Base-by-base conservation (phyloP, 805 yeast genomes). In the Kazachstania bromeliacearum region DNA sequence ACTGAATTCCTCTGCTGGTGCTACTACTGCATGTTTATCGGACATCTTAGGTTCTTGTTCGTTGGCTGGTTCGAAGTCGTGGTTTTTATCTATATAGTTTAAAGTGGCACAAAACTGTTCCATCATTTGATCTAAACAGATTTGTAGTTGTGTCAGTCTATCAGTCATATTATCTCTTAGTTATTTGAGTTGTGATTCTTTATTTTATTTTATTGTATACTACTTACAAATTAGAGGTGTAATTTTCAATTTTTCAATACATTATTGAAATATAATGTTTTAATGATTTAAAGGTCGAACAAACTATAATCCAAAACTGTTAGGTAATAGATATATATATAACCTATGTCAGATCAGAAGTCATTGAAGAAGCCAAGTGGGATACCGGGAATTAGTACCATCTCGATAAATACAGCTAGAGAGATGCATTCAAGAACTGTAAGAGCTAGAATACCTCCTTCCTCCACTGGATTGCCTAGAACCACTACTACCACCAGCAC, bases 91-190 rank as follows among this genome's bases (percentile, higher is more conserved):
- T 5, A 85, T 80, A 51, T 81, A 83, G 51, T 79, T 79, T 35
- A 82, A 62, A 2, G 92, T 77, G 2, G 89, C 84, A 46, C 78
- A 75, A 62, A 83, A 79, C 59, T 81, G 88, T 42, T 83, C 92
- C 40, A 79, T 72, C 41, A 83, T 69, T 53, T 74, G 68, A 57
- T 88, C 97, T 25, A 88, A 65, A 48, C 96, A 85, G 31, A 83
- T 71, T 51, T 88, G 97, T 17, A 88, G 69, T 55, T 88, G 97
- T 2, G 96, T 85, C 25, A 88, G 66, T 52, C 96, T 68, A 60
- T 88, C 97, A 0, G 94, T 69, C 94, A 83, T 79, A 18, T 5
- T 20, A n/a, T n/a, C n/a, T n/a, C n/a, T n/a, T n/a, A n/a, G n/a
- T n/a, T n/a, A n/a, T n/a, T n/a, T n/a, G n/a, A n/a, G n/a, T n/a